Conservation (phyloP, 495 filamentous ascomycete genomes). For the Penicillium ucsense region DNA sequence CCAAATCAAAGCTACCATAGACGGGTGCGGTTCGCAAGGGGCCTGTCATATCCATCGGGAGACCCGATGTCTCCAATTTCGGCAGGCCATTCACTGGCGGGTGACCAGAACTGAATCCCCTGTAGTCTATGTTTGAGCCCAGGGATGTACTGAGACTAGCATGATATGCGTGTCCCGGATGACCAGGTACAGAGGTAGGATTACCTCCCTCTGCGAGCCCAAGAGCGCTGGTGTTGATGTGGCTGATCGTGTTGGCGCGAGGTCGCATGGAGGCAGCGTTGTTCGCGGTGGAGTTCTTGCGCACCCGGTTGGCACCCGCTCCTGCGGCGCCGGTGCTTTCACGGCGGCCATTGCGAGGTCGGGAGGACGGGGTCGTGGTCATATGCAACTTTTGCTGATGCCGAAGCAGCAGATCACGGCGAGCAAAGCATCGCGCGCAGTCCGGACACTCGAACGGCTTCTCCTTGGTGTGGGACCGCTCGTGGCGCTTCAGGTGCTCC, state of each 20-base stretch:
- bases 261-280: slow-evolving; percentile 64
- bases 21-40: slow-evolving; percentile 75
- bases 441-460: slow-evolving; percentile 98
- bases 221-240: slow-evolving; percentile 72
- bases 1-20: slow-evolving; percentile 55
- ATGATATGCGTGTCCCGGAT: slow-evolving; percentile 48
- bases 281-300: slow-evolving; percentile 84
- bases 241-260: slow-evolving; percentile 92
- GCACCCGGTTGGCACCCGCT: slow-evolving; percentile 57
- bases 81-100: slow-evolving; percentile 51
- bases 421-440: slow-evolving; percentile 89
- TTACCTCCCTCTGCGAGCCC: slow-evolving; percentile 58
- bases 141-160: slow-evolving; percentile 57
- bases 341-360: slow-evolving; percentile 67
- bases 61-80: slow-evolving; percentile 73
- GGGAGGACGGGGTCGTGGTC: slow-evolving; percentile 84
- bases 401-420: slow-evolving; percentile 81
- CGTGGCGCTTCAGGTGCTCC: slow-evolving; percentile 96
- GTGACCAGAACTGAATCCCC: slow-evolving; percentile 60
- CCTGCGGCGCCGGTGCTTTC: slow-evolving; percentile 76
- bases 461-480: slow-evolving; percentile 97
- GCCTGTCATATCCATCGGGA: slow-evolving; percentile 51
- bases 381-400: slow-evolving; percentile 99
- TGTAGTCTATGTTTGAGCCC: slow-evolving; percentile 53
- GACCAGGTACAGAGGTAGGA: slow-evolving; percentile 40